Evolutionary conservation across 2,329 filamentous ascomycete genomes (phyloP), one percentile per base, ranked within the genome.

Genomic region (Diaporthe sp.): DNA sequence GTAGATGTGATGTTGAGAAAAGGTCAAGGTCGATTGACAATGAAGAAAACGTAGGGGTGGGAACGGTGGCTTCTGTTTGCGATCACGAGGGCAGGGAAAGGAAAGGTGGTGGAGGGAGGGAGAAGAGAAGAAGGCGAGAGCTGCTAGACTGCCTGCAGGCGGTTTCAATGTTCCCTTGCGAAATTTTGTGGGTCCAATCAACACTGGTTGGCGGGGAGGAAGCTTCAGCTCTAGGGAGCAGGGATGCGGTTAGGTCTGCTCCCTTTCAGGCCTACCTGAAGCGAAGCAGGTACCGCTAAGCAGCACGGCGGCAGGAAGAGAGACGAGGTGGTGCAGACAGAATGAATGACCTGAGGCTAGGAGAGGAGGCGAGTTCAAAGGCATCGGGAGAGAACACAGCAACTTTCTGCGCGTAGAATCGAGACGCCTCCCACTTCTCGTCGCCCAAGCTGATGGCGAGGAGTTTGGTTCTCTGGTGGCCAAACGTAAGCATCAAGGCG

Each of bases 131-230:
- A 53, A 65, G 44, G 60, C 67, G 61, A 71, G 10, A 44, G 58
- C 42, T 55, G 68, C 62, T 68, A 68, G 65, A 68, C 31, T 68
- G 65, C 65, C 46, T 70, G 46, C 71, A 46, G 71, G 46, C 68
- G 74, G 70, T 65, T 67, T 72, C 49, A 67, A 67, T 55, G 49
- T 71, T 72, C 65, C 62, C 71, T 34, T 75, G 44, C 61, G 58
- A 75, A 72, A 67, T 65, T 57, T 73, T 61, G 73, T 72, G 67
- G 65, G 71, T 68, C 74, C 68, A 77, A 61, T 71, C 57, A 75
- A 72, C 58, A 55, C 61, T 72, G 73, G 44, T 71, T 72, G 71
- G 71, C 71, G 71, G 71, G 71, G 70, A 65, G 58, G 71, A 73
- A 73, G 71, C 71, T 73, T 65, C 71, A 65, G 71, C 71, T 73